Evolutionary conservation across 192 early-diverging fungal genomes (phyloP).

Genomic region (Obelidium mucronatum): DNA sequence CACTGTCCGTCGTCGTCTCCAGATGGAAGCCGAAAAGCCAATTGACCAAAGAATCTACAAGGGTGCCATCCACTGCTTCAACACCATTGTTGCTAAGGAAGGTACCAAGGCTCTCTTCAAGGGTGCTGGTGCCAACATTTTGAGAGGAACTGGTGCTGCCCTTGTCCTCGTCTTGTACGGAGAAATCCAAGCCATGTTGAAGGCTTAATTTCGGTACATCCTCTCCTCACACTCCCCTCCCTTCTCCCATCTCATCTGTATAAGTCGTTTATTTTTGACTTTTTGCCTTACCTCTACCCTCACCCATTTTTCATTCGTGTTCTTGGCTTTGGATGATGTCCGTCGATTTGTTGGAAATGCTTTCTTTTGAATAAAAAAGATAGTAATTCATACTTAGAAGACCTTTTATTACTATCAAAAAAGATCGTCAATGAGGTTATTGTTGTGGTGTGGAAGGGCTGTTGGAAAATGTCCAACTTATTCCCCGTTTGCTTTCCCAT

Average conservation of each 20-base stretch:
- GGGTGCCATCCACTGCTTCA: constrained; percentile 82
- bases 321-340: too few relatives aligned
- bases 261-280: neutral
- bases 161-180: constrained; percentile 80
- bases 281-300: neutral
- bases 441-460: too few relatives aligned
- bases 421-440: too few relatives aligned
- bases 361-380: too few relatives aligned
- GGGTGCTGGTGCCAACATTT: constrained; percentile 97
- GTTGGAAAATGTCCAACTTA: too few relatives aligned
- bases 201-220: neutral
- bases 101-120: constrained; percentile 94
- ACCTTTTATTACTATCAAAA: too few relatives aligned
- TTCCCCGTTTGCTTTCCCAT: too few relatives aligned
- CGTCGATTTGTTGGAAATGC: too few relatives aligned
- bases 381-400: too few relatives aligned
- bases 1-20: constrained; percentile 95
- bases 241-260: neutral
- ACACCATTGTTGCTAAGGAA: constrained; percentile 88
- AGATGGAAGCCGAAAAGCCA: constrained; percentile 86
- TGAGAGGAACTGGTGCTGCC: constrained; percentile 96
- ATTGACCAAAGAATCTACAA: constrained; percentile 73
- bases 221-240: neutral
- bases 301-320: too few relatives aligned
- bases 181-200: constrained; percentile 42